These are phyloP conservation scores for Kodamaea laetipori DNA, from an alignment of 805 yeast genomes.

Conservation along the genomic window DNA sequence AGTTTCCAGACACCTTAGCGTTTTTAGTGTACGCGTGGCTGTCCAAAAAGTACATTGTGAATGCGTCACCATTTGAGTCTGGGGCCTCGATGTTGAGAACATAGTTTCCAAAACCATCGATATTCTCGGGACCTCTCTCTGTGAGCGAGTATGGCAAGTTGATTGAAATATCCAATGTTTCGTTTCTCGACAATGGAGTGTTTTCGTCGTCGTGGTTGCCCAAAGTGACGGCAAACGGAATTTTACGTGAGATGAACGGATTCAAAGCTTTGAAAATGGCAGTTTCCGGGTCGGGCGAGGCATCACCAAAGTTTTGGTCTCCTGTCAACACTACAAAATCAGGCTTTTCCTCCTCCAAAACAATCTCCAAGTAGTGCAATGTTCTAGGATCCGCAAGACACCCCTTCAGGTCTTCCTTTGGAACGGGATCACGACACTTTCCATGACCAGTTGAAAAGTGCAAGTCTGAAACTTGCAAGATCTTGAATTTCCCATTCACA, in stretches of 20 bases:
- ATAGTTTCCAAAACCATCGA: conserved; percentile 87
- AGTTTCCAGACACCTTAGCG: conserved; percentile 72
- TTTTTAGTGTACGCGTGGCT: conserved; percentile 73
- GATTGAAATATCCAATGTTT: conserved; percentile 58
- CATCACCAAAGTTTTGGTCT: conserved; percentile 85
- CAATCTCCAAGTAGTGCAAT: conserved; percentile 55
- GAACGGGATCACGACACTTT: conserved; percentile 71
- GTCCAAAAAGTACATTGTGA: conserved; percentile 76
- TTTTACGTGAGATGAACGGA: conserved; percentile 64
- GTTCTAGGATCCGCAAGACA: conserved; percentile 86
- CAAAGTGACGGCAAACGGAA: conserved; percentile 83
- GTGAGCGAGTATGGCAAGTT: conserved; percentile 71
- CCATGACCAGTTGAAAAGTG: conserved; percentile 90
- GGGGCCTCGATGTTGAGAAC: conserved; percentile 52
- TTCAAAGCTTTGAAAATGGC: conserved; percentile 74
- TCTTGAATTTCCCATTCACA: conserved; percentile 60
- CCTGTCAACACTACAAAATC: conserved; percentile 87
- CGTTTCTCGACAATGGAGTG: conserved; percentile 61
- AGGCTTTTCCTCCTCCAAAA: conserved; percentile 76
- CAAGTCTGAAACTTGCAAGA: conserved; percentile 87
- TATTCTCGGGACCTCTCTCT: conserved; percentile 59
- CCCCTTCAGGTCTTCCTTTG: conserved; percentile 44
- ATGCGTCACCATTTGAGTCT: conserved; percentile 37
- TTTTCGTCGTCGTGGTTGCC: conserved; percentile 93
- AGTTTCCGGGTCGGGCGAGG: conserved; percentile 78